Conservation (phyloP, 345 rosid species). For the Mallotus nudiflorus region DNA sequence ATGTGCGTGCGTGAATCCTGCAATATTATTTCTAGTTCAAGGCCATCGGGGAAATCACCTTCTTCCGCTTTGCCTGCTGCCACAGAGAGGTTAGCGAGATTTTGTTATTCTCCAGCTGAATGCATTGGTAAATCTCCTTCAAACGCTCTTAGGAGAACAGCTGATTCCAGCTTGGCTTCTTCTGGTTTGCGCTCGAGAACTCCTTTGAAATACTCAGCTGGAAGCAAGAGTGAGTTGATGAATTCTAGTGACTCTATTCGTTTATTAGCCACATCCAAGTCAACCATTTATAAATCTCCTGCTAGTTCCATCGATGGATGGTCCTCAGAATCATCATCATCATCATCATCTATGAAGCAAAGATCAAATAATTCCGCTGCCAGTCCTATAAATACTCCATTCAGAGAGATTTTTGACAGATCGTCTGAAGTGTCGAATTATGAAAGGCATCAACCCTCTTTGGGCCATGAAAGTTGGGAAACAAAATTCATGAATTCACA, state of each 20-base stretch:
- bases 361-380: conserved; percentile 5
- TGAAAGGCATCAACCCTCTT: background rate
- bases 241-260: conserved; percentile 20
- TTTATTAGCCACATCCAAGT: conserved; percentile 23
- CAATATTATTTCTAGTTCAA: conserved; percentile 10
- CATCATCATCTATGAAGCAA: conserved; percentile 15
- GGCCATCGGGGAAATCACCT: conserved; percentile 22
- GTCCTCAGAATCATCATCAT: conserved; percentile 27
- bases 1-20: conserved; percentile 22
- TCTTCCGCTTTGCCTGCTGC: conserved; percentile 20
- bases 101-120: conserved; percentile 4
- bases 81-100: conserved; percentile 7
- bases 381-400: background rate
- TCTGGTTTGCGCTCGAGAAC: conserved; percentile 23
- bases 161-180: conserved; percentile 5
- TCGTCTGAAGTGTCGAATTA: too few species aligned
- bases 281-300: conserved; percentile 23
- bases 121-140: conserved; percentile 23
- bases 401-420: conserved; percentile 9
- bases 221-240: conserved; percentile 11
- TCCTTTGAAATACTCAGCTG: conserved; percentile 19
- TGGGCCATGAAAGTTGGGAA: conserved; percentile 17
- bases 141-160: conserved; percentile 25
- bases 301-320: conserved; percentile 21
- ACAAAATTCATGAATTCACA: conserved; percentile 2